Evolutionary conservation across 192 early-diverging fungal genomes (phyloP).

Genomic region (Backusella circina): DNA sequence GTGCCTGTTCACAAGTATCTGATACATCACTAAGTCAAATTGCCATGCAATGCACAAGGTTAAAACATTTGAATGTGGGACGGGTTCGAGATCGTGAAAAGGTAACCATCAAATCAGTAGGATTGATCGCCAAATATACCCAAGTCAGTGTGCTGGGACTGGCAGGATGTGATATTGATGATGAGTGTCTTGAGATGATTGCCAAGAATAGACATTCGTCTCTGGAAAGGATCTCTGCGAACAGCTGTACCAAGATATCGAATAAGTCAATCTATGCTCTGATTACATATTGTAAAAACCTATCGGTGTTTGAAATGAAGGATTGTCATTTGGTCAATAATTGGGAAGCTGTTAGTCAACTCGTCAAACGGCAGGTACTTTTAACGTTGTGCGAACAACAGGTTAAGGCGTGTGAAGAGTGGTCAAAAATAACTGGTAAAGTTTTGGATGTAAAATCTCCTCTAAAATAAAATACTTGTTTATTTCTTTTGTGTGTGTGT

Average conservation of each 20-base stretch:
- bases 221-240: conserved; percentile 43
- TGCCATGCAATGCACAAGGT: conserved; percentile 28
- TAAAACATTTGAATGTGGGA: conserved; percentile 48
- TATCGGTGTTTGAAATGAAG: conserved; percentile 50
- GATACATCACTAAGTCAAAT: conserved; percentile 39
- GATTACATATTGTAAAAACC: conserved; percentile 35
- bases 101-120: conserved; percentile 41
- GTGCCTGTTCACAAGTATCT: conserved; percentile 40
- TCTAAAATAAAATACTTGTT: conserved; percentile 24
- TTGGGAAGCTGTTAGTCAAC: conserved; percentile 41
- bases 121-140: conserved; percentile 41
- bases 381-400: conserved; percentile 43
- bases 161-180: conserved; percentile 45
- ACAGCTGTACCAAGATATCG: conserved; percentile 39
- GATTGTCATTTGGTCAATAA: conserved; percentile 45
- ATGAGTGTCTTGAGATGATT: conserved; percentile 13
- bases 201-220: conserved; percentile 22
- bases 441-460: conserved; percentile 37
- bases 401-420: conserved; percentile 36
- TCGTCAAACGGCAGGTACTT: conserved; percentile 41
- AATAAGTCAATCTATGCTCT: conserved; percentile 38
- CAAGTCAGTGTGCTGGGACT: conserved; percentile 40
- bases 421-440: conserved; percentile 33
- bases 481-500: background rate
- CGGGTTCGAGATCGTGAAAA: conserved; percentile 35